Conservation (phyloP, 768 basidiomycete species). For the Trichaptum fuscoviolaceum region DNA sequence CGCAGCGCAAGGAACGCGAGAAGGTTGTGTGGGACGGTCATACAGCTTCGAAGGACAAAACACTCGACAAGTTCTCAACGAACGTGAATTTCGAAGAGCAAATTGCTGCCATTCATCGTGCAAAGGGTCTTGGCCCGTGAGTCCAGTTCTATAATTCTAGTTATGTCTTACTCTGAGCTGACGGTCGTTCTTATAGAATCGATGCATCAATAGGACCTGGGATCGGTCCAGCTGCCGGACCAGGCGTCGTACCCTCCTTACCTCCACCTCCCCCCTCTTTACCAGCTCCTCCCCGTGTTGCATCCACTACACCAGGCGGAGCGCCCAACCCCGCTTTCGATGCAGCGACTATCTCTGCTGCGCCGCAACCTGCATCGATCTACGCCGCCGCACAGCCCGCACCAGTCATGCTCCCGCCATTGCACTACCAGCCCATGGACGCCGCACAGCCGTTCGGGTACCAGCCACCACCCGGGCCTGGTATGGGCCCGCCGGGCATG, state of each 20-base stretch:
- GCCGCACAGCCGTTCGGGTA: conserved; percentile 76
- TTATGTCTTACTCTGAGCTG: conserved; percentile 8
- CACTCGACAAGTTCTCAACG: conserved; percentile 88
- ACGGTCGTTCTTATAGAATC: conserved; percentile 40
- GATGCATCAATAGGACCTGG: conserved; percentile 80
- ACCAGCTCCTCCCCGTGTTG: conserved; percentile 52
- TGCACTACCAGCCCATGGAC: conserved; percentile 79
- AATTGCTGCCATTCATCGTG: conserved; percentile 92
- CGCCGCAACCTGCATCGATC: conserved; percentile 82
- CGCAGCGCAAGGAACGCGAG: conserved; percentile 82
- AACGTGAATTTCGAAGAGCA: conserved; percentile 97
- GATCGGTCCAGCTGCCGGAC: conserved; percentile 76
- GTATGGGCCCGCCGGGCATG: conserved; percentile 45
- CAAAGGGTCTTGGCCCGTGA: conserved; percentile 85
- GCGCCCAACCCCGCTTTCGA: conserved; percentile 52
- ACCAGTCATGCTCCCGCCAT: conserved; percentile 78
- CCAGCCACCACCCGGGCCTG: conserved; percentile 49
- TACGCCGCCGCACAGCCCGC: conserved; percentile 45
- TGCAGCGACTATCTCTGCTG: conserved; percentile 86
- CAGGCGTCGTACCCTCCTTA: conserved; percentile 53
- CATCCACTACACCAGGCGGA: conserved; percentile 32
- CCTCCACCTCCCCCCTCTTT: conserved; percentile 69
- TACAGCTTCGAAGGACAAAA: conserved; percentile 87
- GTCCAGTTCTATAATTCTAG: conserved; percentile 27
- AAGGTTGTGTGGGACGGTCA: conserved; percentile 99